Evolutionary conservation across 1,284 basidiomycete genomes (phyloP), one percentile per base, ranked within the genome.

Genomic region (Sanghuangporus baumii): DNA sequence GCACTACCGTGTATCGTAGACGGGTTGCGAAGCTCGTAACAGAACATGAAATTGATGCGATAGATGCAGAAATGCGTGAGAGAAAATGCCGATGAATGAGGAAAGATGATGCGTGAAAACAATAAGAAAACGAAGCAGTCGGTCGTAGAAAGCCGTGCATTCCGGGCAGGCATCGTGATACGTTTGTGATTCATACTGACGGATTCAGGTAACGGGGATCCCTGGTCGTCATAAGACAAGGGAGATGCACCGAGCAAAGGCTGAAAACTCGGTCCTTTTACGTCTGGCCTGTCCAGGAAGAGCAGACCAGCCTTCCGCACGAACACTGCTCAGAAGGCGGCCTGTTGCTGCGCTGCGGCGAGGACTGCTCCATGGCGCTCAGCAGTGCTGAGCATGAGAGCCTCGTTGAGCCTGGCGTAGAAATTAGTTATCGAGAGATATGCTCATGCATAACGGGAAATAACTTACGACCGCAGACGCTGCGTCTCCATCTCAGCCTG

Each of bases 371-470:
- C 80, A 65, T 83, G 82, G 69, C 86, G 86, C 74, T 86, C 86
- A 54, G 88, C 86, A 64, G 87, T 88, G 74, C 85, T 85, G 73
- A 91, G 84, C 88, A 92, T 91, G 72, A 93, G 80, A 47, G 87
- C 87, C 81, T 93, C 89, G 74, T 92, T 92, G 69, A 93, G 85
- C 70, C 83, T 87, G 48, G 46, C 50, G 48, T 36, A 59, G 14
- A 8, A 12, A 31, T 4, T 20, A 18, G 20, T 70, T 18, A 72
- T 62, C 23, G 9, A 3, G 20, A 9, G 26, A 38, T 5, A 34
- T n/a, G 5, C 20, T 40, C n/a, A 46, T 40, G 6, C 31, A 52
- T 37, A 18, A 18, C 20, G 47, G 47, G 23, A 31, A 18, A 58
- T 2, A 36, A 70, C 78, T 66, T 66, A 81, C 79, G 80, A 79